Evolutionary conservation across 2,329 filamentous ascomycete genomes (phyloP), one percentile per base, ranked within the genome.

Genomic region (Colletotrichum sp.): DNA sequence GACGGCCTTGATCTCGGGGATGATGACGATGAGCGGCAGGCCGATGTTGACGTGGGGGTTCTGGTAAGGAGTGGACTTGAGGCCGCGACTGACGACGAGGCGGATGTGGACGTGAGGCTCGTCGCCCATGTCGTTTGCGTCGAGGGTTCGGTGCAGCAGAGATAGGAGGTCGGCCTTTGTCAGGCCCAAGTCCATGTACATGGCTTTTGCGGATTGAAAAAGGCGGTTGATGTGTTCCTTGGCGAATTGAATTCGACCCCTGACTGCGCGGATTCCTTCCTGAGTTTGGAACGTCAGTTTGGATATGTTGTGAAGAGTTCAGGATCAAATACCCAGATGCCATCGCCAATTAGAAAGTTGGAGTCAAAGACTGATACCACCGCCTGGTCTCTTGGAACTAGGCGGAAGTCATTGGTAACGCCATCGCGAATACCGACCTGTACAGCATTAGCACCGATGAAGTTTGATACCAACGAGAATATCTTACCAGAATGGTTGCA

Each of bases 1-100:
- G 22, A 80, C 78, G 13, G 78, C 79, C 58, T 82, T 81, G 73
- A 80, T 75, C 67, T 82, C 80, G 52, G 80, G 80, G 25, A 82
- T 82, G 55, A 82, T 81, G 48, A 82, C 80, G n/a, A 81, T 81
- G 32, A 81, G 78, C 2, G 80, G 80, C 39, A 80, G 68, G 27
- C 80, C 80, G 22, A 82, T 77, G 64, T 81, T 82, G 74, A 81
- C 79, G 18, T 77, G 72, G 3, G 80, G 80, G 60, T 80, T 81
- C 56, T 82, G 80, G 36, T 81, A 80, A 5, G 79, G 79, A 4
- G 79, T 80, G 4, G 71, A 69, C 74, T 82, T 82, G 6, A 82
- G 66, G 12, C 80, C 80, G 18, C 80, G 79, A 65, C 79, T 81
- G 9, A 82, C 80, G 5, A 82, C 80, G 8, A 82, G 78, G 13